A percentile compares a stretch with the other conserved stretches of the same genome.
Evolutionary conservation across 768 basidiomycete genomes (phyloP).

Genomic region (Xerocomus brunneocitrinus): DNA sequence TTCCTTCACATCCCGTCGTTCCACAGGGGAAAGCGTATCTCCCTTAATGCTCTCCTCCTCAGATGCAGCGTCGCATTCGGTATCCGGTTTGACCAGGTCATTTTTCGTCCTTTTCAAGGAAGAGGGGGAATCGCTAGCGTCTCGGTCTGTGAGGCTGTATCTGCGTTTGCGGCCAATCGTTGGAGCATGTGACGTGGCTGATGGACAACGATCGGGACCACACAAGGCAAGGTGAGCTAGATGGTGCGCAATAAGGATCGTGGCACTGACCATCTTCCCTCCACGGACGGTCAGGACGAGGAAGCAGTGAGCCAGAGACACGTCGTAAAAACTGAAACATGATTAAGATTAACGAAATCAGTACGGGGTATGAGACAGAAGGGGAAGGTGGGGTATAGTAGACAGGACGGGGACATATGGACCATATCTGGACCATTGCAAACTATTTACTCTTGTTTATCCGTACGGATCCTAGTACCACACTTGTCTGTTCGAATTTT

Average conservation of each 20-base stretch:
- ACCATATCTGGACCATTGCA: not conserved
- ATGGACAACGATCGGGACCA: not conserved
- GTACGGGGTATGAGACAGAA: not conserved
- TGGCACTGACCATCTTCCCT: conserved; percentile 62
- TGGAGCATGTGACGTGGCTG: conserved; percentile 75
- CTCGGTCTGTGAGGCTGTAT: conserved; percentile 43
- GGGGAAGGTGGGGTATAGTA: not conserved
- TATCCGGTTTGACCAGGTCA: conserved; percentile 24
- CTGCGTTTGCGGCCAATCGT: conserved; percentile 65
- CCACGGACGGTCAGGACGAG: conserved; percentile 72
- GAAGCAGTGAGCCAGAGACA: conserved; percentile 64
- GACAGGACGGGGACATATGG: not conserved
- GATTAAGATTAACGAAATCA: not conserved
- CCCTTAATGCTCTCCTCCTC: conserved; percentile 11
- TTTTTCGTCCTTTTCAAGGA: conserved; percentile 33
- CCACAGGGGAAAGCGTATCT: conserved; percentile 20
- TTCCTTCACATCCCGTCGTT: conserved; percentile 55
- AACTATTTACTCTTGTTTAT: conserved; percentile 27
- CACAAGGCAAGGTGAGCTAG: conserved; percentile 4
- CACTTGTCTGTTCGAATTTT: not conserved
- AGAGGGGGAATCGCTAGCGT: conserved; percentile 31
- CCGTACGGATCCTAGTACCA: not conserved
- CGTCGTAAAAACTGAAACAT: conserved; percentile 72
- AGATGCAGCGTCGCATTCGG: conserved; percentile 21
- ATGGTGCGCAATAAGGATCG: conserved; percentile 7